A percentile compares a stretch with the other conserved stretches of the same genome.
Evolutionary conservation across 2,329 filamentous ascomycete genomes (phyloP).

Genomic region (Teratosphaeria gauchensis): DNA sequence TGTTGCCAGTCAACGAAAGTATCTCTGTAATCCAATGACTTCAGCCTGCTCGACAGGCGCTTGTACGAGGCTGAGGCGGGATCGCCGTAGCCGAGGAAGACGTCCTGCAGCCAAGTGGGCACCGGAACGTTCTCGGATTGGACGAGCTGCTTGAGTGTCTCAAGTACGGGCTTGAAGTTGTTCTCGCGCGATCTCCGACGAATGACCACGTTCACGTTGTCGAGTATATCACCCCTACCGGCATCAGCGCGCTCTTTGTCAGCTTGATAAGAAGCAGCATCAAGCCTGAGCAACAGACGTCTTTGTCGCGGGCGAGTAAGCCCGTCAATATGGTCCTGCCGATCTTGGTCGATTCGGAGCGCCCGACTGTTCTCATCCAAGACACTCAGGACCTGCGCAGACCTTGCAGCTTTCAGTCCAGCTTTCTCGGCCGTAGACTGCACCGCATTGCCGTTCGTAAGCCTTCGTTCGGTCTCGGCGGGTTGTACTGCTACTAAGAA

Average conservation of each 20-base stretch:
- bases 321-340: slow-evolving; percentile 48
- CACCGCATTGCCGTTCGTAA: slow-evolving; percentile 45
- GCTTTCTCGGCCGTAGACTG: slow-evolving; percentile 48
- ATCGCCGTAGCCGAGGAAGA: slow-evolving; percentile 95
- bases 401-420: slow-evolving; percentile 62
- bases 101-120: slow-evolving; percentile 87
- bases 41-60: slow-evolving; percentile 65
- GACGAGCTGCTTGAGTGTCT: slow-evolving; percentile 80
- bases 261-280: slow-evolving; percentile 64
- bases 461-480: slow-evolving; percentile 38
- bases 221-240: slow-evolving; percentile 71
- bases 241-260: slow-evolving; percentile 59
- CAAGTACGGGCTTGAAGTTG: slow-evolving; percentile 89
- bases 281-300: slow-evolving; percentile 70
- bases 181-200: slow-evolving; percentile 82
- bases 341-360: slow-evolving; percentile 48
- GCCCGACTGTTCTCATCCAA: slow-evolving; percentile 74
- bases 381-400: slow-evolving; percentile 77
- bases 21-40: slow-evolving; percentile 79
- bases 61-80: slow-evolving; percentile 80
- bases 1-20: slow-evolving; percentile 96
- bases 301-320: slow-evolving; percentile 46
- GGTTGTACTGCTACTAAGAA: slow-evolving; percentile 73
- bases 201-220: slow-evolving; percentile 74
- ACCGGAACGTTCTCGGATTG: slow-evolving; percentile 69